Conservation (phyloP, 78 protist species). For the Cavenderia fasciculata region DNA sequence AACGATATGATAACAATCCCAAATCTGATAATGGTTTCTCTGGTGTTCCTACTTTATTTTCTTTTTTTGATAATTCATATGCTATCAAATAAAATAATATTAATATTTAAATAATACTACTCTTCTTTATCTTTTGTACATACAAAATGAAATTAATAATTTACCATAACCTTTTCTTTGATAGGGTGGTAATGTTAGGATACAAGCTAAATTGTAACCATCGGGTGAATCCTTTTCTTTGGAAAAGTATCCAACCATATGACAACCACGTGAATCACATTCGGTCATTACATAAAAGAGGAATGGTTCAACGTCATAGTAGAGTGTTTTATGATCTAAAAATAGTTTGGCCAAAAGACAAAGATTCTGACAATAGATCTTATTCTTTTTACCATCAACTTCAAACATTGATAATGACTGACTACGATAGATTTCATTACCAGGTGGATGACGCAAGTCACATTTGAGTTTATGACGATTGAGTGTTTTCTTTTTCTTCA, state of each 20-base stretch:
- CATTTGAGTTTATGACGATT: slow-evolving; percentile 89
- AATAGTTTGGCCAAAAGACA: slow-evolving; percentile 96
- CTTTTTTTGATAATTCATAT: slow-evolving; percentile 94
- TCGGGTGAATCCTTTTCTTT: slow-evolving; percentile 91
- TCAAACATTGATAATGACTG: slow-evolving; percentile 88
- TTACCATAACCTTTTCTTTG: slow-evolving; percentile 97
- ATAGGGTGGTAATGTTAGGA: slow-evolving; percentile 94
- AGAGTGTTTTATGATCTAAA: slow-evolving; percentile 96
- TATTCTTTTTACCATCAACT: slow-evolving; percentile 93
- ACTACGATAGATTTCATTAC: slow-evolving; percentile 94
- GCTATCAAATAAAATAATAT: slow-evolving; percentile 26
- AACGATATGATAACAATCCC: slow-evolving; percentile 92
- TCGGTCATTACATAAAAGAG: slow-evolving; percentile 96
- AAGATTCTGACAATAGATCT: slow-evolving; percentile 95
- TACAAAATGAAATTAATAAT: slow-evolving; percentile 91
- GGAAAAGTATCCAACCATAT: slow-evolving; percentile 97
- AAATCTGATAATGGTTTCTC: slow-evolving; percentile 99
- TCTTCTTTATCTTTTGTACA: neutral
- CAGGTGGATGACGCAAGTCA: slow-evolving; percentile 93
- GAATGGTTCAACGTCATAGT: slow-evolving; percentile 97
- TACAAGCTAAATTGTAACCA: slow-evolving; percentile 97
- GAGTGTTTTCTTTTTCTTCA: slow-evolving; percentile 84
- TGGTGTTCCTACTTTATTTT: slow-evolving; percentile 96
- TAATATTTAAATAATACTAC: neutral
- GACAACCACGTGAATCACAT: slow-evolving; percentile 88